phyloP scores from a whole-genome alignment of 1,284 basidiomycete species.

The Trichosporon asahii region DNA sequence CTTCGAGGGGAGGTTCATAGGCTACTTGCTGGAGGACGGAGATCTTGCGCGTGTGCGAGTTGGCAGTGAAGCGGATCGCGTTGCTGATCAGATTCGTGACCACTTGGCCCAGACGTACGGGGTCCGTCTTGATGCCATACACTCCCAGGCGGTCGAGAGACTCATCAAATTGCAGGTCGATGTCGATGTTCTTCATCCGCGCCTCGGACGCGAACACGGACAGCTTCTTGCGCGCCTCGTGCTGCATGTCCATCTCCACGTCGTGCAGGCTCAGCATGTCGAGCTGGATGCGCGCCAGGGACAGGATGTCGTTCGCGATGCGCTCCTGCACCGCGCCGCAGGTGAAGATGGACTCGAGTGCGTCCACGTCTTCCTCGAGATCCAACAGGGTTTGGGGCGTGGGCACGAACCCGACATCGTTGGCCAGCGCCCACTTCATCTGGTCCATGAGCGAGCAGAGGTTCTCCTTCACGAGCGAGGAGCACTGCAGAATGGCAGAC shows the following conservation, averaged over 20 bases:
- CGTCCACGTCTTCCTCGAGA: slow-evolving; percentile 41
- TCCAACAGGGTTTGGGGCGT: slow-evolving; percentile 39
- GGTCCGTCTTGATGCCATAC: slow-evolving; percentile 44
- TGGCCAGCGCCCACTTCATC: slow-evolving; percentile 25
- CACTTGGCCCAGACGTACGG: slow-evolving; percentile 49
- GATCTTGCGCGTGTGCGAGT: slow-evolving; percentile 25
- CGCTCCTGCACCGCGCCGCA: slow-evolving; percentile 53
- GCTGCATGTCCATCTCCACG: slow-evolving; percentile 47
- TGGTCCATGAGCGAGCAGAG: slow-evolving; percentile 38
- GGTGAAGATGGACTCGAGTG: slow-evolving; percentile 36
- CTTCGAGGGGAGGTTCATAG: slow-evolving; percentile 22
- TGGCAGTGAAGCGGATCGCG: slow-evolving; percentile 35
- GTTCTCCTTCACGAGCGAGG: slow-evolving; percentile 47
- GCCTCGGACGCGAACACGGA: slow-evolving; percentile 44
- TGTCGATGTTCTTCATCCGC: slow-evolving; percentile 39
- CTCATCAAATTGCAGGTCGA: slow-evolving; percentile 35
- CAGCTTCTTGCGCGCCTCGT: slow-evolving; percentile 44
- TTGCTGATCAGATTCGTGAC: slow-evolving; percentile 38
- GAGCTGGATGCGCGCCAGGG: slow-evolving; percentile 52
- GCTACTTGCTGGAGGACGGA: slow-evolving; percentile 34
- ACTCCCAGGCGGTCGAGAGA: slow-evolving; percentile 30
- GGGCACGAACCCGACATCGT: slow-evolving; percentile 36
- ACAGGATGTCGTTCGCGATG: slow-evolving; percentile 53
- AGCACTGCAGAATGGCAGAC: slow-evolving; percentile 49
- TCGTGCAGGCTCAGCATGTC: slow-evolving; percentile 42